Percentiles rank a stretch among this genome's conserved stretches.
These are phyloP conservation scores for Mycosphaerella arachidis DNA, from an alignment of 2,329 filamentous ascomycete species.

Conservation along the genomic window DNA sequence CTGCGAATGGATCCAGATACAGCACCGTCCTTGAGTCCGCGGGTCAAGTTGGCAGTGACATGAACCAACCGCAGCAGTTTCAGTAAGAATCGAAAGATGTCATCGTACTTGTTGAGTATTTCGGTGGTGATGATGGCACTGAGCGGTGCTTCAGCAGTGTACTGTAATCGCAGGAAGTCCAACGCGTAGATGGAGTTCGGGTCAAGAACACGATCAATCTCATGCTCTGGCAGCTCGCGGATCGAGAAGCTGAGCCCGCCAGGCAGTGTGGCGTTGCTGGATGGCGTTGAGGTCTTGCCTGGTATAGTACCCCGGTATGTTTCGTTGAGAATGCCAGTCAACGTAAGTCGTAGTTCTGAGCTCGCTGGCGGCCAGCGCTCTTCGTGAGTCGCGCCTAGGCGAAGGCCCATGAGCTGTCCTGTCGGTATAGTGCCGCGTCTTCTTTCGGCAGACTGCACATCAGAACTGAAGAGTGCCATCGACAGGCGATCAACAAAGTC, in stretches of 20 bases:
- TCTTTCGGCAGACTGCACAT: slow-evolving; percentile 73
- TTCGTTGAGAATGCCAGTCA: slow-evolving; percentile 58
- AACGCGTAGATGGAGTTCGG: slow-evolving; percentile 77
- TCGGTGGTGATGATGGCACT: slow-evolving; percentile 66
- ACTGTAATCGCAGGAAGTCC: slow-evolving; percentile 87
- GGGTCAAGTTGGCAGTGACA: slow-evolving; percentile 41
- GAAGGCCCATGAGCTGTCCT: slow-evolving; percentile 72
- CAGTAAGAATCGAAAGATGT: slow-evolving; percentile 74
- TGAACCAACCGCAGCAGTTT: slow-evolving; percentile 69
- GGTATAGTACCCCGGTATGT: background rate
- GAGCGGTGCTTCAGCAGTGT: slow-evolving; percentile 69
- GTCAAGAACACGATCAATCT: slow-evolving; percentile 79
- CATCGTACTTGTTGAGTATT: slow-evolving; percentile 75
- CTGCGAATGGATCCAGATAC: background rate
- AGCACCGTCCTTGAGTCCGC: slow-evolving; percentile 7
- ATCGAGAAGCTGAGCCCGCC: slow-evolving; percentile 65
- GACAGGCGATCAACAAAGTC: slow-evolving; percentile 76
- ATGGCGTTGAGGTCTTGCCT: background rate
- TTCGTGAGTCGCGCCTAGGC: slow-evolving; percentile 71
- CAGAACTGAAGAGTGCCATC: slow-evolving; percentile 77
- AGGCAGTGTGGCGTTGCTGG: slow-evolving; percentile 30
- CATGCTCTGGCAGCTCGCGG: slow-evolving; percentile 69
- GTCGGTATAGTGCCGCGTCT: slow-evolving; percentile 63
- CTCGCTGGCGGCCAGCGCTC: slow-evolving; percentile 79
- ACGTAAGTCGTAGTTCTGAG: slow-evolving; percentile 81